A percentile compares a stretch with the other conserved stretches of the same genome.
Evolutionary conservation across 1,284 basidiomycete species (phyloP).

Genomic region (Grifola frondosa): DNA sequence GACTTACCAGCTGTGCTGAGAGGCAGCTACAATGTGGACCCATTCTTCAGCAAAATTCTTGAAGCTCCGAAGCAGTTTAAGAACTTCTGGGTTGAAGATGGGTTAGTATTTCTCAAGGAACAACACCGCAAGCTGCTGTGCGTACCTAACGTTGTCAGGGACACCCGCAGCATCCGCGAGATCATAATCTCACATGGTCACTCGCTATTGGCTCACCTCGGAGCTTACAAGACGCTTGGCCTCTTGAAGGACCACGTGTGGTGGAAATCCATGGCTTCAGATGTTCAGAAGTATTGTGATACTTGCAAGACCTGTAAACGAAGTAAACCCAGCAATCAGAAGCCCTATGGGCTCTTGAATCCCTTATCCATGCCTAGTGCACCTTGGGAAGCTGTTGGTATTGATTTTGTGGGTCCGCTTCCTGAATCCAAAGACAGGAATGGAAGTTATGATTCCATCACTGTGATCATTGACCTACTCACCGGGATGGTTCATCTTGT

Average conservation of each 20-base stretch:
- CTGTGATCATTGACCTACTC: conserved; percentile 34
- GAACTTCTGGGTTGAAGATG: conserved; percentile 17
- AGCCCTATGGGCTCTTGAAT: conserved; percentile 24
- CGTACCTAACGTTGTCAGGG: conserved; percentile 21
- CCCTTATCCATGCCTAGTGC: conserved; percentile 16
- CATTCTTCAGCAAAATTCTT: conserved; percentile 2
- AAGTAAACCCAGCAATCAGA: conserved; percentile 22
- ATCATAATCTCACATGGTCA: conserved; percentile 28
- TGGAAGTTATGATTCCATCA: conserved; percentile 7
- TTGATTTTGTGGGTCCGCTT: conserved; percentile 39
- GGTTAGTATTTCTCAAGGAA: conserved; percentile 14
- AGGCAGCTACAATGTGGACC: conserved; percentile 10
- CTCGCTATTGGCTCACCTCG: conserved; percentile 27
- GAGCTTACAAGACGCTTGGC: conserved; percentile 19
- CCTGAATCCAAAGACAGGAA: conserved; percentile 25
- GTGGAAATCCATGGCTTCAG: conserved; percentile 26
- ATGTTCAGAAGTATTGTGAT: conserved; percentile 23
- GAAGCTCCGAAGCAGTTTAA: not conserved
- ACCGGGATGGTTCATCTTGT: conserved; percentile 32
- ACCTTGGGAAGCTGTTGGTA: conserved; percentile 31
- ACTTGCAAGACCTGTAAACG: conserved; percentile 25
- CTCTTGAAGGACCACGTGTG: conserved; percentile 28
- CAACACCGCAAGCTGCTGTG: conserved; percentile 13
- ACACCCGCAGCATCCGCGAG: conserved; percentile 19
- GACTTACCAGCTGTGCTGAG: not conserved